Evolutionary conservation across 371 early-diverging fungal species (phyloP).

Genomic region (Rhizopus delemar): DNA sequence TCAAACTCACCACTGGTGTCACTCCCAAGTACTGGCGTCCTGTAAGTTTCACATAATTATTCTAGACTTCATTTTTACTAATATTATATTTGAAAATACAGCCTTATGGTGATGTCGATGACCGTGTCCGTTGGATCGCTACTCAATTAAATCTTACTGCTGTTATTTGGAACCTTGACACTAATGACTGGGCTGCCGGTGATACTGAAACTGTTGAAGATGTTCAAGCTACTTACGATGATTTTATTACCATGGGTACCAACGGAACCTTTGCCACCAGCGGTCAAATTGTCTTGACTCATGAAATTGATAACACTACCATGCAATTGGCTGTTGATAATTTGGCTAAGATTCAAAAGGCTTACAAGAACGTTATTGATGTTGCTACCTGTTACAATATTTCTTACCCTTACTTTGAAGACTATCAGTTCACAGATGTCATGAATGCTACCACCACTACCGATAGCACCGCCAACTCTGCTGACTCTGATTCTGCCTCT

Average conservation of each 20-base stretch:
- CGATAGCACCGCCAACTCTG: not conserved
- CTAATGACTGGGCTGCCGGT: constrained; percentile 43
- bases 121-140: constrained; percentile 49
- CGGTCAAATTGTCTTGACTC: constrained; percentile 41
- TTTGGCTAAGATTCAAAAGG: constrained; percentile 30
- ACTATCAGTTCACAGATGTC: constrained; percentile 13
- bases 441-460: constrained; percentile 4
- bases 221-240: constrained; percentile 30
- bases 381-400: constrained; percentile 50
- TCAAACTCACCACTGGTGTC: constrained; percentile 55
- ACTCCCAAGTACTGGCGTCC: constrained; percentile 61
- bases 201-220: constrained; percentile 20
- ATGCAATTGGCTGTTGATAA: constrained; percentile 39
- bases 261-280: constrained; percentile 36
- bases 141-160: constrained; percentile 42
- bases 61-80: not conserved
- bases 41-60: constrained; percentile 24
- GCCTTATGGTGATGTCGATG: constrained; percentile 46
- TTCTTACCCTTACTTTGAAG: constrained; percentile 42
- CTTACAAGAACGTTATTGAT: constrained; percentile 40
- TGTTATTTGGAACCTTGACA: constrained; percentile 44
- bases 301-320: constrained; percentile 50
- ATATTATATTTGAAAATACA: too few relatives aligned
- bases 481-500: not conserved
- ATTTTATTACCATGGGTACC: constrained; percentile 38